Base-by-base conservation (phyloP, 2,329 filamentous ascomycete species). In the Fusarium sambucinum region DNA sequence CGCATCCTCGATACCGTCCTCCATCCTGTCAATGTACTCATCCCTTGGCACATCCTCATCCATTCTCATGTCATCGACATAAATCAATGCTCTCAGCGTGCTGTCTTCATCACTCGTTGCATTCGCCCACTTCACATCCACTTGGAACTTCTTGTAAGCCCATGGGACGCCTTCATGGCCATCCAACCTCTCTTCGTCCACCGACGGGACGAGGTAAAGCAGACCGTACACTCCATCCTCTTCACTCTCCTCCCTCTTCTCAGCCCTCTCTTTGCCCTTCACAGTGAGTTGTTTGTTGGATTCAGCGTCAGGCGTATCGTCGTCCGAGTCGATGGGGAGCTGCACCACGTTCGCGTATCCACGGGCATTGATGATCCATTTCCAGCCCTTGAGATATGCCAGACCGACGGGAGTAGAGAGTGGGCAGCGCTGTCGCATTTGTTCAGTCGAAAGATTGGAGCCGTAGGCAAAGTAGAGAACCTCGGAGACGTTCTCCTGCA, bases 381-480 rank as follows among this genome's bases (percentile, higher is more conserved):
- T 79, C 81, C 88, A 90, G 40, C 80, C 80, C 2, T 76, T 73
- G 5, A 93, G 82, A 21, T 84, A 78, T 5, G 83, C 90, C 51
- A 91, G 79, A 42, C 87, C 88, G 9, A 87, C 75, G 54, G 87
- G 86, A 14, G 75, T 78, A 3, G 87, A 86, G 16, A 74, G 76
- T 55, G 87, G 89, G 74, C 90, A 92, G 53, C 90, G 88, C 45
- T 75, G 69, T 6, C 71, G 71, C 90, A 93, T 92, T 77, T 92
- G 90, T 29, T 82, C 77, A 1, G 84, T 83, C 76, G 88, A 91
- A 59, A 92, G 84, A 76, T 92, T 92, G 75, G 86, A 89, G 66
- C 90, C 90, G 77, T 90, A 92, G 72, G 86, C 90, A 74, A 92
- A 92, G 81, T 92, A 92, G 67, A 88, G 77, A 51, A 80, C 71